Evolutionary conservation across 257 asterid genomes (phyloP).

Genomic region (Coffea canephora): DNA sequence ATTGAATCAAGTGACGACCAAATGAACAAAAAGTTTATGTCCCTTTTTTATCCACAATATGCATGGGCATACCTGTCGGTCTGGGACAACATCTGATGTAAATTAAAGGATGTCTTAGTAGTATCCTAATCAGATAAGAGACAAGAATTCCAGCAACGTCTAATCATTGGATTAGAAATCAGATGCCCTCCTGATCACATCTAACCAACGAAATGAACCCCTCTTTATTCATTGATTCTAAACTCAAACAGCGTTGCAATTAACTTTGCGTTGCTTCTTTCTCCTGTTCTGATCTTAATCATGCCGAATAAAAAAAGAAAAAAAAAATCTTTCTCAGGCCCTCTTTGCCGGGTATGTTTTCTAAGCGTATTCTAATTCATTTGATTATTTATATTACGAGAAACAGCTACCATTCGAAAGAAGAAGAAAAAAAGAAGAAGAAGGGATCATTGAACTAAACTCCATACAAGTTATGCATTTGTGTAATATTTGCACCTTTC

Average conservation of each 20-base stretch:
- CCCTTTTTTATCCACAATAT: background rate
- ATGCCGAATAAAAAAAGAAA: no score
- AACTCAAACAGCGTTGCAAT: background rate
- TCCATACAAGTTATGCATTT: no score
- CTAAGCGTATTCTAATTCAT: background rate
- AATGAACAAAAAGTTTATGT: background rate
- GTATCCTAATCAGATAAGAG: constrained; percentile 6
- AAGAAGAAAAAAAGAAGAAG: no score
- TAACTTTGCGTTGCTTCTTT: background rate
- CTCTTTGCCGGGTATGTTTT: constrained; percentile 2
- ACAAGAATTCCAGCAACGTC: constrained; percentile 14
- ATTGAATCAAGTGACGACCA: background rate
- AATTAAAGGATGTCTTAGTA: background rate
- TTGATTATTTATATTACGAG: background rate
- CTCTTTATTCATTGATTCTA: background rate
- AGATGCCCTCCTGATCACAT: constrained; percentile 7
- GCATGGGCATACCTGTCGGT: background rate
- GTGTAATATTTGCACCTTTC: no score
- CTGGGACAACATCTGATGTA: constrained; percentile 1
- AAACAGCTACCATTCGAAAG: no score
- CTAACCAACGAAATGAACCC: background rate
- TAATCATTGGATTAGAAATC: constrained; percentile 5
- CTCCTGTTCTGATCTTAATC: background rate
- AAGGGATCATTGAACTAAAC: no score
- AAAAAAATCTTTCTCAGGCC: background rate